These are phyloP conservation scores for Larix kaempferi DNA, from an alignment of 75 land plant genomes.

Conservation along the genomic window DNA sequence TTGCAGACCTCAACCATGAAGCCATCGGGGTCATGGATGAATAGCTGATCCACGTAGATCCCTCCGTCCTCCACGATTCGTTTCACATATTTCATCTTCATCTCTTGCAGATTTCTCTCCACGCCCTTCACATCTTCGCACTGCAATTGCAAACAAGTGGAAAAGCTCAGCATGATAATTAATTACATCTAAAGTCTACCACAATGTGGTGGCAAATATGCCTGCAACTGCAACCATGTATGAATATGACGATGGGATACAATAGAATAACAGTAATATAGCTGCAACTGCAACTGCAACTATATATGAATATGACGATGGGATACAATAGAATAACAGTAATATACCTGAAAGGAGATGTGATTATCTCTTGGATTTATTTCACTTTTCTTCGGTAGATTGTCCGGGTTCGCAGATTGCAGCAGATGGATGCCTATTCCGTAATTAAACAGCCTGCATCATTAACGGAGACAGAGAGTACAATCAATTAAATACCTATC, in stretches of 20 bases:
- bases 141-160: not conserved
- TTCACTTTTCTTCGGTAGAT: conserved; percentile 5
- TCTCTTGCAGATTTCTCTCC: not conserved
- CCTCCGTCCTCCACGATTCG: not conserved
- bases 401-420: conserved; percentile 5
- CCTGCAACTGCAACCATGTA: not conserved
- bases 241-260: not conserved
- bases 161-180: not conserved
- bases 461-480: not conserved
- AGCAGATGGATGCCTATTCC: conserved; percentile 46
- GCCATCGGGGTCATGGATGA: not conserved
- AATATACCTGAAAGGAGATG: conserved; percentile 53
- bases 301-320: not conserved
- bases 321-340: too few species aligned
- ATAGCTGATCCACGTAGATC: not conserved
- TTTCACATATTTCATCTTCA: not conserved
- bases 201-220: not conserved
- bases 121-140: not conserved
- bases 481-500: not conserved
- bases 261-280: not conserved
- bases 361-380: conserved; percentile 47
- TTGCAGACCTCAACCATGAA: not conserved
- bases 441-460: conserved; percentile 42
- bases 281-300: not conserved
- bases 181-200: not conserved